Percentiles rank a stretch among this genome's conserved stretches.
These are phyloP conservation scores for Danielozyma ontarioensis DNA, from an alignment of 805 yeast genomes.

Conservation along the genomic window DNA sequence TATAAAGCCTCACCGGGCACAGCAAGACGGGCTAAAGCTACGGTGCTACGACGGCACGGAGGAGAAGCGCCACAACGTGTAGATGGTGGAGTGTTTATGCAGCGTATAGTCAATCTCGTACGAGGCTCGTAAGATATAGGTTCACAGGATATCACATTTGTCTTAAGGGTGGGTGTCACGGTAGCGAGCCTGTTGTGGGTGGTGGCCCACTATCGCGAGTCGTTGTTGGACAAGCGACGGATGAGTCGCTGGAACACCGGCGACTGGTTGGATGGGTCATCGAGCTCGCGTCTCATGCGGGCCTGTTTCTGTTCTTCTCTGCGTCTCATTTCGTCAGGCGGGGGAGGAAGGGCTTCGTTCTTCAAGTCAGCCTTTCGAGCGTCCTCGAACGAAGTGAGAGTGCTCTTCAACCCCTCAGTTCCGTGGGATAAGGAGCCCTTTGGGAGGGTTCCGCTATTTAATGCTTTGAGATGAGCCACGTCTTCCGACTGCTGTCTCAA, in stretches of 20 bases:
- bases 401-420: conserved; percentile 66
- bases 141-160: too few relatives aligned
- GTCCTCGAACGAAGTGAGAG: conserved; percentile 71
- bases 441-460: conserved; percentile 75
- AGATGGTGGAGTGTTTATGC: too few relatives aligned
- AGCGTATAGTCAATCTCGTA: too few relatives aligned
- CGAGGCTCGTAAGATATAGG: too few relatives aligned
- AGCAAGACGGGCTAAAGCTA: too few relatives aligned
- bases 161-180: too few relatives aligned
- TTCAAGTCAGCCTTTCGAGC: conserved; percentile 74
- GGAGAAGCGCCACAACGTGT: too few relatives aligned
- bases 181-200: too few relatives aligned
- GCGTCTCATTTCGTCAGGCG: conserved; percentile 49
- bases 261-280: conserved; percentile 20
- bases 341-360: conserved; percentile 89
- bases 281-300: conserved; percentile 33
- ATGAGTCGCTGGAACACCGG: conserved; percentile 37
- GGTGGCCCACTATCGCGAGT: too few relatives aligned
- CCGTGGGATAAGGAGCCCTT: conserved; percentile 84
- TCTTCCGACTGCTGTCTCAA: conserved; percentile 84
- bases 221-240: conserved; percentile 26
- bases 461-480: conserved; percentile 70
- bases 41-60: too few relatives aligned
- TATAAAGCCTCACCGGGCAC: too few relatives aligned
- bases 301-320: conserved; percentile 43